A percentile compares a stretch with the other conserved stretches of the same genome.
phyloP scores from a whole-genome alignment of 2,329 filamentous ascomycete genomes.

The Xylariaceae sp. region DNA sequence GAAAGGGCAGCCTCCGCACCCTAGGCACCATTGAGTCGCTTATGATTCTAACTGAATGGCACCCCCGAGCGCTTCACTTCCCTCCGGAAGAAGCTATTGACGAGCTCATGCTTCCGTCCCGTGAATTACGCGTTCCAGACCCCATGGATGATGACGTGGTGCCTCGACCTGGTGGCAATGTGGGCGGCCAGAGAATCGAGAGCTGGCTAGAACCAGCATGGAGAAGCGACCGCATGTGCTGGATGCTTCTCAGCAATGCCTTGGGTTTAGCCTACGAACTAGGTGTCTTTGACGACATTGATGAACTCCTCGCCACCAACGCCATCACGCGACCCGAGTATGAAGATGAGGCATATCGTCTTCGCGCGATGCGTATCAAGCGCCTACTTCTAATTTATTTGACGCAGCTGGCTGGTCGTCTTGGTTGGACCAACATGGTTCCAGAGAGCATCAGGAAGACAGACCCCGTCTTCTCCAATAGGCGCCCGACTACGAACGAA shows the following conservation, averaged over 20 bases:
- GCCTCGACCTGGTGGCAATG: constrained; percentile 58
- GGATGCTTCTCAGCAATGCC: constrained; percentile 94
- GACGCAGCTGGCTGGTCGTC: constrained; percentile 88
- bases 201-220: constrained; percentile 97
- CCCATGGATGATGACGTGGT: constrained; percentile 52
- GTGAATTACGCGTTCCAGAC: constrained; percentile 55
- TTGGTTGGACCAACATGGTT: constrained; percentile 94
- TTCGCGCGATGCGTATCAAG: constrained; percentile 81
- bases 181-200: constrained; percentile 85
- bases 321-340: constrained; percentile 69
- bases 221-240: constrained; percentile 94
- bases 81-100: constrained; percentile 79
- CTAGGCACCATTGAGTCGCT: constrained; percentile 94
- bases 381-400: constrained; percentile 89
- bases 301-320: constrained; percentile 68
- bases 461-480: constrained; percentile 62
- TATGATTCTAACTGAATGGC: constrained; percentile 95
- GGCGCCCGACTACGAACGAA: constrained; percentile 58
- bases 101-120: constrained; percentile 69
- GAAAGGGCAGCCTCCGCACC: constrained; percentile 82
- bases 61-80: constrained; percentile 92
- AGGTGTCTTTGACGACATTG: constrained; percentile 92
- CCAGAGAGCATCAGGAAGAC: constrained; percentile 69
- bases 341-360: constrained; percentile 78
- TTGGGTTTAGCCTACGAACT: constrained; percentile 91